Evolutionary conservation across 2,329 filamentous ascomycete genomes (phyloP), one percentile per base, ranked within the genome.

Genomic region (Chaetomium strumarium): DNA sequence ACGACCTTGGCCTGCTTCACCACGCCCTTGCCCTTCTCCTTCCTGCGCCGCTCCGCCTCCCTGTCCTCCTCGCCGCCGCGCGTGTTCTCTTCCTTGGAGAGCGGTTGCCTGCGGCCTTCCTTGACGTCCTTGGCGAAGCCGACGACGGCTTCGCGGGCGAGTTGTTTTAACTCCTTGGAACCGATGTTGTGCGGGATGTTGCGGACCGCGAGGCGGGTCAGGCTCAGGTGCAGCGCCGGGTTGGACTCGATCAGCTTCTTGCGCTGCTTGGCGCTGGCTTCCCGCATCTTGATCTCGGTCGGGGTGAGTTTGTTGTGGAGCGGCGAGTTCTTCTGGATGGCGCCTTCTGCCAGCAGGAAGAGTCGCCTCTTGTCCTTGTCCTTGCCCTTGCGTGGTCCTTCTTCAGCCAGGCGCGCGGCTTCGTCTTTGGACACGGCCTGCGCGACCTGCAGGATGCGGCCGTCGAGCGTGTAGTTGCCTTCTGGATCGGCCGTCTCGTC

Each of bases 1-100:
- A 97, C 88, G 50, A 99, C 81, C 75, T 96, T 99, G 51, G 92
- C 87, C 72, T 99, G 93, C 63, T 83, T 86, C 40, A 99, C 90
- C 46, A 99, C 90, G 53, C 80, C 80, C 66, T 92, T 93, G 50
- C 88, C 87, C 68, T 92, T 90, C 59, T 80, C 74, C 67, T 88
- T 95, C 51, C 93, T 83, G 57, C 84, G 77, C 45, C 80, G 81
- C 65, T 99, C 93, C 3, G 89, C 87, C 55, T 88, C 84, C 61
- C 81, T 84, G 75, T 91, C 91, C 45, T 87, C 84, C 31, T 88
- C 84, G 11, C 87, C 86, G 46, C 89, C 90, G 38, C 93, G 84
- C 14, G 81, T 75, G 49, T 88, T 78, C 68, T 99, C 95, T 64
- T 99, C 93, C 65, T 88, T 90, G n/a, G 88, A 93, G 3, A 99